Conservation (phyloP, 768 basidiomycete genomes). For the Hortiboletus flavorubellus region DNA sequence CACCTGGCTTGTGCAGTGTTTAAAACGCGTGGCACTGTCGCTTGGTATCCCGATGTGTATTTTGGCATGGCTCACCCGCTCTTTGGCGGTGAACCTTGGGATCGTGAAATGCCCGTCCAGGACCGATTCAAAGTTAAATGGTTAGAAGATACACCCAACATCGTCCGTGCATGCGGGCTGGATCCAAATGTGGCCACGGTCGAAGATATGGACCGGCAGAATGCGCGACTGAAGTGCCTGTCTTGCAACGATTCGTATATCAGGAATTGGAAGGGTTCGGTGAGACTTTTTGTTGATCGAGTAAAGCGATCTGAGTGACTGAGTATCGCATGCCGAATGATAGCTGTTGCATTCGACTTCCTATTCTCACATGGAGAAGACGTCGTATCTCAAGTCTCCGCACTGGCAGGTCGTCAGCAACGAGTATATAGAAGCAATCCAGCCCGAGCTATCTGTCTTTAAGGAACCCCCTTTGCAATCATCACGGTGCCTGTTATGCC, state of each 20-base stretch:
- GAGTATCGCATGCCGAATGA: neutral
- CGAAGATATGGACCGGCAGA: slow-evolving; percentile 1
- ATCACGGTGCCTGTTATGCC: neutral
- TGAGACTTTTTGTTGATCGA: neutral
- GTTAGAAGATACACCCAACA: neutral
- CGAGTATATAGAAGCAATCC: neutral
- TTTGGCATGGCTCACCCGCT: neutral
- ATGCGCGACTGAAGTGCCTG: neutral
- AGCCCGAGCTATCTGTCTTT: neutral
- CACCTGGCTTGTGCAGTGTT: slow-evolving; percentile 4
- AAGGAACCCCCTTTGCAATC: no score
- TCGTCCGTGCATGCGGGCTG: slow-evolving; percentile 2
- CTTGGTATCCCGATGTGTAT: neutral
- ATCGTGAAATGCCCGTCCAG: neutral
- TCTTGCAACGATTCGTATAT: neutral
- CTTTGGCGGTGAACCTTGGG: neutral
- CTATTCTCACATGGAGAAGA: accelerated
- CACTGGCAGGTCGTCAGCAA: neutral
- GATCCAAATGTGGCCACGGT: neutral
- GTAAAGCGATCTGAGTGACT: neutral
- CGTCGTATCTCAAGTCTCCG: neutral
- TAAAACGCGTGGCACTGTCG: no score
- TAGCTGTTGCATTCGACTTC: neutral
- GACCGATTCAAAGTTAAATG: neutral
- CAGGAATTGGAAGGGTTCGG: neutral